phyloP scores from a whole-genome alignment of 2,329 filamentous ascomycete genomes.

The Diaporthe humulicola region DNA sequence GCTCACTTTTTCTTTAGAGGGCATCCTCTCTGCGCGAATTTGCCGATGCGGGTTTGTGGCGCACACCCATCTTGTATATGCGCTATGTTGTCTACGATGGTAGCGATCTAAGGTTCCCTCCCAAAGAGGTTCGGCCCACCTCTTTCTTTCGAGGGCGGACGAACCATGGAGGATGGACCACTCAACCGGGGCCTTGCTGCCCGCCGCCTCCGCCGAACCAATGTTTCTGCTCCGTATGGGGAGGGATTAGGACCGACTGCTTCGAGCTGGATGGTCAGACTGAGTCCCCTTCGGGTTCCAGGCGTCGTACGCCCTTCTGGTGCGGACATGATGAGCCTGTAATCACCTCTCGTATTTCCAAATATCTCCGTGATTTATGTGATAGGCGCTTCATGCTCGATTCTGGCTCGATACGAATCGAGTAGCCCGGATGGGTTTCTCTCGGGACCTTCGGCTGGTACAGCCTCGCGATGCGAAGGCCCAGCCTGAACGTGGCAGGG shows the following conservation, averaged over 20 bases:
- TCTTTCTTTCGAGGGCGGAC: background rate
- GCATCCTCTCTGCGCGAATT: constrained; percentile 6
- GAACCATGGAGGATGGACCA: background rate
- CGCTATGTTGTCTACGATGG: background rate
- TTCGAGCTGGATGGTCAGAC: constrained; percentile 8
- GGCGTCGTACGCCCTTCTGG: background rate
- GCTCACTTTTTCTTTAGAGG: background rate
- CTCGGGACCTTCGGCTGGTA: background rate
- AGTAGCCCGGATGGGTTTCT: background rate
- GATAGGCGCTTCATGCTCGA: background rate
- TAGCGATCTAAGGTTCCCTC: background rate
- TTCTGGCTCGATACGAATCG: background rate
- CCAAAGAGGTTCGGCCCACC: background rate
- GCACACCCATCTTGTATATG: background rate
- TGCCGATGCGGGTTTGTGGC: constrained; percentile 23
- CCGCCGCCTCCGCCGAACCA: background rate
- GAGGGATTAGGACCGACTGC: constrained; percentile 8
- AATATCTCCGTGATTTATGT: background rate
- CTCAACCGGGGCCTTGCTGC: background rate
- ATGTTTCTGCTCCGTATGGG: background rate
- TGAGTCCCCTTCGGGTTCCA: background rate
- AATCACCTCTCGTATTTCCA: background rate
- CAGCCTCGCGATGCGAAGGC: background rate
- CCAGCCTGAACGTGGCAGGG: background rate
- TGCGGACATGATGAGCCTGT: background rate